Conservation (phyloP, 1,139 yeast species). For the Petasospora rhodanensis region DNA sequence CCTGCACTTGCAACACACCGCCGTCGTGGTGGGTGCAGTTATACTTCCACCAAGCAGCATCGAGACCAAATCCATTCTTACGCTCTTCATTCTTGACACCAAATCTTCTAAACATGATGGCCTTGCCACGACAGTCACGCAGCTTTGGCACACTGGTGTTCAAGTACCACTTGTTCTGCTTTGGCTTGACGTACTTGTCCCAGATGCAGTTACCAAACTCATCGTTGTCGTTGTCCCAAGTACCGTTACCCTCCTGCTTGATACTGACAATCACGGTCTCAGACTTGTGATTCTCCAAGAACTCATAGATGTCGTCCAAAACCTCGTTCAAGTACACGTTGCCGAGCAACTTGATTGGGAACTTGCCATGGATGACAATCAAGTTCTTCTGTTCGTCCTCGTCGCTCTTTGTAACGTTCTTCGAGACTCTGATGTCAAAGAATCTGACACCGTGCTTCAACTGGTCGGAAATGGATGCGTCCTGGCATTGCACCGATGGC, state of each 20-base stretch:
- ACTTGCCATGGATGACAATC: conserved; percentile 71
- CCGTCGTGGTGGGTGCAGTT: conserved; percentile 64
- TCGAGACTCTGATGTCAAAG: conserved; percentile 64
- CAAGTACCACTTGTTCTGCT: conserved; percentile 60
- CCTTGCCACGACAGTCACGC: conserved; percentile 65
- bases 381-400: conserved; percentile 46
- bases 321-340: conserved; percentile 47
- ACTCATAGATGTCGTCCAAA: conserved; percentile 55
- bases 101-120: conserved; percentile 63
- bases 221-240: conserved; percentile 58
- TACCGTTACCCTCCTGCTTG: conserved; percentile 68
- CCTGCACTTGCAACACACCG: conserved; percentile 64
- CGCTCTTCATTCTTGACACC: conserved; percentile 49
- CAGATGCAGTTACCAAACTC: conserved; percentile 65
- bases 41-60: conserved; percentile 65
- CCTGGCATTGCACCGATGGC: conserved; percentile 80
- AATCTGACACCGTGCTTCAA: conserved; percentile 70
- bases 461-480: conserved; percentile 54
- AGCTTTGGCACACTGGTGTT: conserved; percentile 51
- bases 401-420: conserved; percentile 40
- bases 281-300: conserved; percentile 45
- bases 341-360: conserved; percentile 63
- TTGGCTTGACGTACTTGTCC: conserved; percentile 50
- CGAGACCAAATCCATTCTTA: conserved; percentile 51
- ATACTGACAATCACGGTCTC: conserved; percentile 67